Base-by-base conservation (phyloP, 257 asterid genomes). In the Solanum etuberosum region DNA sequence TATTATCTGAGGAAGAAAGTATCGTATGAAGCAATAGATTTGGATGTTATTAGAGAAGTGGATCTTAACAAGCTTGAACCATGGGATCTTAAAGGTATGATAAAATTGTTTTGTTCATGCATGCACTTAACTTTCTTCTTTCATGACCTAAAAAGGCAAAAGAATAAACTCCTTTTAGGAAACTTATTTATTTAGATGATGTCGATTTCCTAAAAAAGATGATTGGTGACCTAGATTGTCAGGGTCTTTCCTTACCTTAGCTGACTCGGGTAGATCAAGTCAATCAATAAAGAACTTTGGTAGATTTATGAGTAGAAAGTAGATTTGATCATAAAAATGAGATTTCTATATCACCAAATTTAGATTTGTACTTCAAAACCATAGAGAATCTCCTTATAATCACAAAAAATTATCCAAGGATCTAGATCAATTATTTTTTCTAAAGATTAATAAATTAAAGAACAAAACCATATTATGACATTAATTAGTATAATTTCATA, bases 11-110 rank as follows among this genome's bases (percentile, higher is more conserved):
- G 91, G 87, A 95, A 94, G 92, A 95, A 95, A 94, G 95, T 95
- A 2, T 95, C 95, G 5, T 94, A 90, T 65, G 97, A 95, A 87
- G 92, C 98, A 74, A 94, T 94, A 37, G 98, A 94, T 86, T 91
- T 93, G 43, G 97, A 95, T 84, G 97, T 95, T 78, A 93, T 95
- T 34, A 83, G 94, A 86, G 98, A 95, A 88, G 94, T 95, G 16
- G 97, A 95, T 93, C 96, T 95, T 93, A 95, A 95, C 94, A 95
- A 93, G 88, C 98, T 95, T 54, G 98, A 95, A 91, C 98, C 98
- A 7, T 95, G 98, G 98, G 97, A 95, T 87, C 97, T 95, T 90
- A 95, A 93, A 93, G 98, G 98, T 94, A 43, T 31, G 40, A 10
- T 9, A 43, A 21, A 73, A 4, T 42, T 42, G 27, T 43, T 43